These are phyloP conservation scores for Nitzschia sp. DNA, from an alignment of 108 stramenopile species.

Conservation along the genomic window DNA sequence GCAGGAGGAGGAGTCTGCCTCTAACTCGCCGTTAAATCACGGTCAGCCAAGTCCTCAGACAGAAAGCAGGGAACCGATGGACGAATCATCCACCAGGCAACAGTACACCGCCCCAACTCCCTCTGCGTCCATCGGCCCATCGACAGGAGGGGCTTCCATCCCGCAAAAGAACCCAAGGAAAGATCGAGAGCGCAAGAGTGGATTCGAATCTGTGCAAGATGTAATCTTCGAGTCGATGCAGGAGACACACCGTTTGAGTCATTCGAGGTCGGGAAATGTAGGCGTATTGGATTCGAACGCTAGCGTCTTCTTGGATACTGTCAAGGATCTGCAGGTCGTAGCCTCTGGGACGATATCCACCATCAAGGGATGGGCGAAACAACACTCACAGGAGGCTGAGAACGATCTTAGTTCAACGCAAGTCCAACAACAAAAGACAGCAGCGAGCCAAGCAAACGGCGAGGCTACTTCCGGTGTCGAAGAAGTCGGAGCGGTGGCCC, in stretches of 20 bases:
- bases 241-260: slow-evolving; percentile 4
- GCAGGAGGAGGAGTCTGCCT: too few species aligned
- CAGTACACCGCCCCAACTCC: not conserved
- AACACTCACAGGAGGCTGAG: not conserved
- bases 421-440: not conserved
- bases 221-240: slow-evolving; percentile 10
- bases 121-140: not conserved
- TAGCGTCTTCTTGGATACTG: slow-evolving; percentile 7
- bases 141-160: not conserved
- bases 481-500: not conserved
- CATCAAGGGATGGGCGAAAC: slow-evolving; percentile 12
- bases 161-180: not conserved
- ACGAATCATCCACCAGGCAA: too few species aligned
- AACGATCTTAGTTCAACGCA: too few species aligned
- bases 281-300: not conserved
- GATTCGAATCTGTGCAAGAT: slow-evolving; percentile 18
- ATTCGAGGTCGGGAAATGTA: not conserved
- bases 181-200: not conserved
- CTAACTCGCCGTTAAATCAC: too few species aligned
- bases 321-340: slow-evolving; percentile 9
- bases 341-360: slow-evolving; percentile 16
- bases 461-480: not conserved
- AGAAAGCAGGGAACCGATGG: too few species aligned
- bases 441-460: not conserved
- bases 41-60: too few species aligned